phyloP scores from a whole-genome alignment of 2,329 filamentous ascomycete genomes.

The Colletotrichum sp. region DNA sequence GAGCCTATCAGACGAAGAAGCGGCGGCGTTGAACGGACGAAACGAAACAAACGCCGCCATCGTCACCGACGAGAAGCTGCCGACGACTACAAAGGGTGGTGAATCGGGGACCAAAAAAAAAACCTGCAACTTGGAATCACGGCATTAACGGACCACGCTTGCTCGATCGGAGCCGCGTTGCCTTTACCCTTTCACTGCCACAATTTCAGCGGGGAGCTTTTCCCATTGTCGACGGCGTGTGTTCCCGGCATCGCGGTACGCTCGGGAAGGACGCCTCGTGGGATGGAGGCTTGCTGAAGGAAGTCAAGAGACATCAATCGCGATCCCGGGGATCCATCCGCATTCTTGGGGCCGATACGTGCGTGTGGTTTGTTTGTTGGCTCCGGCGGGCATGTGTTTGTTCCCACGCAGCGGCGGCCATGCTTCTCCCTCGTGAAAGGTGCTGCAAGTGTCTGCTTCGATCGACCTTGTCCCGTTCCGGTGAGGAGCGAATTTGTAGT shows the following conservation, averaged over 20 bases:
- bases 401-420: neutral
- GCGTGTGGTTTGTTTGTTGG: neutral
- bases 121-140: neutral
- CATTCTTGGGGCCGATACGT: neutral
- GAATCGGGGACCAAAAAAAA: neutral
- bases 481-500: neutral
- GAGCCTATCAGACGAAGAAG: neutral
- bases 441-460: neutral
- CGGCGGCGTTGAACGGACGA: conserved; percentile 2
- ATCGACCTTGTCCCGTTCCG: conserved; percentile 1
- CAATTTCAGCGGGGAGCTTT: neutral
- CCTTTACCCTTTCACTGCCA: neutral
- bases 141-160: neutral
- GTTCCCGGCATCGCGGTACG: neutral
- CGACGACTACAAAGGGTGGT: neutral
- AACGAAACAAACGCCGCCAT: conserved; percentile 6
- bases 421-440: neutral
- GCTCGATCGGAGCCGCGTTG: neutral
- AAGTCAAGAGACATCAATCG: neutral
- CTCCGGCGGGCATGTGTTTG: neutral
- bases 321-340: neutral
- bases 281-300: neutral
- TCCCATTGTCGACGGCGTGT: neutral
- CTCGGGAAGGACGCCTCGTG: neutral
- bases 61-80: neutral